Percentiles rank a stretch among this genome's conserved stretches.
phyloP scores from a whole-genome alignment of 768 basidiomycete genomes.

The Mycena metata region DNA sequence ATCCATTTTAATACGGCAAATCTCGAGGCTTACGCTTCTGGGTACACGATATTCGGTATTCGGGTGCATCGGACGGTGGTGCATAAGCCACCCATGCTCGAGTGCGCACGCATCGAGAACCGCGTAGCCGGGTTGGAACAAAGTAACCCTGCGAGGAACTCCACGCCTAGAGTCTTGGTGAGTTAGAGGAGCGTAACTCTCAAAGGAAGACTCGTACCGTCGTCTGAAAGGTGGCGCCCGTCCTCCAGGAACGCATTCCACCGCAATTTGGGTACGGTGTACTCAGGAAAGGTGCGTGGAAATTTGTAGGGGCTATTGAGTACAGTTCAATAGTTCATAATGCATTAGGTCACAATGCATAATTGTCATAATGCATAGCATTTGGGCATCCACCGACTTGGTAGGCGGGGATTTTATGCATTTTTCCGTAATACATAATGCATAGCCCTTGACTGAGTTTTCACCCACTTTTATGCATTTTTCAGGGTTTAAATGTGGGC shows the following conservation, averaged over 20 bases:
- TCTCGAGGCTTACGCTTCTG: too few relatives aligned
- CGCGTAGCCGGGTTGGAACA: neutral
- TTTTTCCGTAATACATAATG: too few relatives aligned
- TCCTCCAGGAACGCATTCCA: conserved; percentile 12
- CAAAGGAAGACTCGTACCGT: neutral
- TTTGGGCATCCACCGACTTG: too few relatives aligned
- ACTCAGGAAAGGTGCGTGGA: neutral
- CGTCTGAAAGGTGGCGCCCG: conserved; percentile 10
- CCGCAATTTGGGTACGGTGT: neutral
- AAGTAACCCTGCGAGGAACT: neutral
- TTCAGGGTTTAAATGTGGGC: too few relatives aligned
- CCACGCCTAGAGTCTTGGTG: neutral
- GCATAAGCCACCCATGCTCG: conserved; percentile 9
- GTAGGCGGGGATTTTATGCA: too few relatives aligned
- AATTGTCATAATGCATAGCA: too few relatives aligned
- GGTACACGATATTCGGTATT: conserved; percentile 21
- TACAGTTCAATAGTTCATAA: too few relatives aligned
- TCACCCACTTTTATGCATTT: too few relatives aligned
- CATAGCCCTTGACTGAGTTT: too few relatives aligned
- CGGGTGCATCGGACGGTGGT: conserved; percentile 26
- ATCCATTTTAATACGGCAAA: too few relatives aligned
- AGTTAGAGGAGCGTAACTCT: neutral
- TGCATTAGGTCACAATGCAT: too few relatives aligned
- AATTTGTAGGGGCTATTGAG: neutral
- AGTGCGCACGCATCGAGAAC: neutral